Evolutionary conservation across 495 filamentous ascomycete species (phyloP), one percentile per base, ranked within the genome.

Genomic region (Aspergillus funiculosus): DNA sequence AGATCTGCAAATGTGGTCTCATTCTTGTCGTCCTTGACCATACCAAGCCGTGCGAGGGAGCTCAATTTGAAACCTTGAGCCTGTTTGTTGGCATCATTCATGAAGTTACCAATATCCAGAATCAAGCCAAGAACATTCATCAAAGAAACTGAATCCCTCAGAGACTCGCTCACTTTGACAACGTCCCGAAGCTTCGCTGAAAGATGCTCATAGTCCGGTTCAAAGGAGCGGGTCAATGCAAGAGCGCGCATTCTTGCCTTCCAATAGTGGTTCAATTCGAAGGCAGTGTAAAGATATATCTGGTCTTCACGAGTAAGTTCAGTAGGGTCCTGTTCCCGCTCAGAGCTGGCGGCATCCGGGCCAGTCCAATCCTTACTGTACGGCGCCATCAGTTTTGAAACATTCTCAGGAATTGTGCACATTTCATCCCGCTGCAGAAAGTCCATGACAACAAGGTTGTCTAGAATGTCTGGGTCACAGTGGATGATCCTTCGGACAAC

Each of bases 21-120:
- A 58, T 98, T 98, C 78, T 96, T 95, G 69, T 94, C 89, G 54
- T 98, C 92, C 66, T 98, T 98, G 45, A 97, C 87, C 87, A 97
- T 98, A 20, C 85, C 92, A 24, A 98, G 72, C 18, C 92, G 80
- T 27, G 87, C 86, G n/a, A 98, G 82, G 1, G 92, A 94, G 54
- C 89, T 89, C 18, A 98, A 78, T 67, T 98, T 98, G 82, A 98
- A 98, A 36, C 92, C 92, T 50, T 83, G 86, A 2, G 94, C 92
- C 65, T 97, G 94, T 67, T 98, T 98, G 64, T 95, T 96, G 36
- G 89, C 82, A 56, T 97, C 92, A 69, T 98, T 98, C 92, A 98
- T 98, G 74, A 92, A 98, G 60, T 98, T 98, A 59, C 92, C 92
- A 58, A 98, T 94, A 66, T 95, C 89, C 53, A 97, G 73, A 62